Conservation (phyloP, 371 early-diverging fungal genomes). For the Lichtheimia corymbifera region DNA sequence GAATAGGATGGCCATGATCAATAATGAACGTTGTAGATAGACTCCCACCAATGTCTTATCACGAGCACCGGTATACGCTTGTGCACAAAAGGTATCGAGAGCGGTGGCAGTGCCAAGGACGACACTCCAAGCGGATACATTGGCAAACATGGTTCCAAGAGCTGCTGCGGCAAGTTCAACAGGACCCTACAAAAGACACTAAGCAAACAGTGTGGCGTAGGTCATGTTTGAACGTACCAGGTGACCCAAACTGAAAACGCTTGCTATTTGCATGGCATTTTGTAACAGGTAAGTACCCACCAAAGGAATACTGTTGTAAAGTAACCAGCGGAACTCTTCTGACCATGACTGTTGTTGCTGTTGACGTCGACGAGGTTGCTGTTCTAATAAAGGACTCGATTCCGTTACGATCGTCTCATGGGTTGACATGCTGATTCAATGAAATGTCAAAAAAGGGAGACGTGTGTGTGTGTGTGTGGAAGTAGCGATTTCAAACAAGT, state of each 20-base stretch:
- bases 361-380: background rate
- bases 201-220: background rate
- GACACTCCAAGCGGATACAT: slow-evolving; percentile 82
- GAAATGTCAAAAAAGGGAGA: no score
- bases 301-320: slow-evolving; percentile 58
- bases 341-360: slow-evolving; percentile 2
- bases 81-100: slow-evolving; percentile 88
- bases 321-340: slow-evolving; percentile 45
- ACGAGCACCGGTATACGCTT: slow-evolving; percentile 76
- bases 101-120: slow-evolving; percentile 80
- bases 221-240: slow-evolving; percentile 35
- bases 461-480: no score
- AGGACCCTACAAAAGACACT: slow-evolving; percentile 37
- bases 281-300: slow-evolving; percentile 65
- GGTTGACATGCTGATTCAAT: no score
- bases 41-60: slow-evolving; percentile 77
- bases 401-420: background rate
- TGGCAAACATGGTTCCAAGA: slow-evolving; percentile 78
- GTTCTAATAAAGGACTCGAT: background rate
- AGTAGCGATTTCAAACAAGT: no score
- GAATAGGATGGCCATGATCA: slow-evolving; percentile 34
- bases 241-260: slow-evolving; percentile 65
- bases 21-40: slow-evolving; percentile 79
- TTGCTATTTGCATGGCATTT: slow-evolving; percentile 63
- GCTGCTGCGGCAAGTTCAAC: slow-evolving; percentile 80